Evolutionary conservation across 345 rosid genomes (phyloP), one percentile per base, ranked within the genome.

Genomic region (Ailanthus altissimus): DNA sequence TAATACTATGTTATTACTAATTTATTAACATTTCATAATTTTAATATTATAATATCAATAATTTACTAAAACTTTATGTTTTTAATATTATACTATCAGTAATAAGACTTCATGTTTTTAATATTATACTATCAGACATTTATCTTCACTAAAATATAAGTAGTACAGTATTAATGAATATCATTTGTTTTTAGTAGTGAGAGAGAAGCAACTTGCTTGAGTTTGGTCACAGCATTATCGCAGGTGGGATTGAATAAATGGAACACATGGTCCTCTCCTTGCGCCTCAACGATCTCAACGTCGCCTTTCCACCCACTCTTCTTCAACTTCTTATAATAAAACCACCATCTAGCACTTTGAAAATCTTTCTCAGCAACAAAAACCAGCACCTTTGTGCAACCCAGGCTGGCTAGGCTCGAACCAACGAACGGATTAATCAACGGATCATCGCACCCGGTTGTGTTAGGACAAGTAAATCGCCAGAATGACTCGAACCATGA

Each of bases 401-500:
- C 84, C 36, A 91, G 51, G 9, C 74, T 77, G 15, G 68, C 70
- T 74, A 91, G 5, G 21, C 65, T 57, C 70, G 90, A 71, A 75
- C 85, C 88, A 7, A 60, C 72, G 1, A 28, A 70, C 51, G 87
- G 90, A 70, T 89, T 84, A 0, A 91, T 5, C 77, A 36, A 67
- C 20, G 86, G 95, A 50, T 91, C 91, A 51, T 86, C 86, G 3
- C 63, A 49, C 23, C 93, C 90, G 0, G 81, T 51, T 20, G 83
- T 85, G 9, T 32, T 43, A 1, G 93, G 93, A 13, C 78, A 72
- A 38, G 81, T 81, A 0, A 80, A 40, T 16, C 73, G 10, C 82
- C 84, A 88, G 0, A 82, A 0, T 16, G 4, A 12, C 13, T 78
- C 86, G 0, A 38, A 3, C 5, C 2, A 21, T 0, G 13, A 28